phyloP scores from a whole-genome alignment of 305 asterid genomes.

The Solanum hybrid region DNA sequence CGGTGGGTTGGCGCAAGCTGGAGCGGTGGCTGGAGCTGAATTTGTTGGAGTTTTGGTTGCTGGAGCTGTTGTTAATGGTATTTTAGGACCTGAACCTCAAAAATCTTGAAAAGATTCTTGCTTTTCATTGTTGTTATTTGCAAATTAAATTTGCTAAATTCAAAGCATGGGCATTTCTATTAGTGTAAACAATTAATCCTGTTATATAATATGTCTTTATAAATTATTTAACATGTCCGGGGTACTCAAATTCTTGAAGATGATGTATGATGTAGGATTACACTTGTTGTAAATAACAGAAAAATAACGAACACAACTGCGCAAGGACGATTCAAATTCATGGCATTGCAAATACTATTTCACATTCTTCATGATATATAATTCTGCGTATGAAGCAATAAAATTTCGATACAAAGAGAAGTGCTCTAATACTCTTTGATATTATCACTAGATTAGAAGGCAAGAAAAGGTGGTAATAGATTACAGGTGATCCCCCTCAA shows the following conservation, averaged over 20 bases:
- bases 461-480: background rate
- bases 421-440: background rate
- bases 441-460: background rate
- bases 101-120: slow-evolving; percentile 27
- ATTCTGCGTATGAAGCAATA: background rate
- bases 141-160: background rate
- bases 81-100: slow-evolving; percentile 75
- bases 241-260: background rate
- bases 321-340: background rate
- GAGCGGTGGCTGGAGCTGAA: slow-evolving; percentile 65
- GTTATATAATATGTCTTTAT: background rate
- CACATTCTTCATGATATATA: background rate
- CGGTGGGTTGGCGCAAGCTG: slow-evolving; percentile 69
- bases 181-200: background rate
- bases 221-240: background rate
- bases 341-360: background rate
- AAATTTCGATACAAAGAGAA: background rate
- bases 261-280: background rate
- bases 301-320: background rate
- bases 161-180: background rate
- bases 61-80: slow-evolving; percentile 60
- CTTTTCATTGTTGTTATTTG: background rate
- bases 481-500: background rate
- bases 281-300: background rate
- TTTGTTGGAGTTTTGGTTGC: slow-evolving; percentile 51